Evolutionary conservation across 2,329 filamentous ascomycete genomes (phyloP), one percentile per base, ranked within the genome.

Genomic region (Ceratocystis destructans): DNA sequence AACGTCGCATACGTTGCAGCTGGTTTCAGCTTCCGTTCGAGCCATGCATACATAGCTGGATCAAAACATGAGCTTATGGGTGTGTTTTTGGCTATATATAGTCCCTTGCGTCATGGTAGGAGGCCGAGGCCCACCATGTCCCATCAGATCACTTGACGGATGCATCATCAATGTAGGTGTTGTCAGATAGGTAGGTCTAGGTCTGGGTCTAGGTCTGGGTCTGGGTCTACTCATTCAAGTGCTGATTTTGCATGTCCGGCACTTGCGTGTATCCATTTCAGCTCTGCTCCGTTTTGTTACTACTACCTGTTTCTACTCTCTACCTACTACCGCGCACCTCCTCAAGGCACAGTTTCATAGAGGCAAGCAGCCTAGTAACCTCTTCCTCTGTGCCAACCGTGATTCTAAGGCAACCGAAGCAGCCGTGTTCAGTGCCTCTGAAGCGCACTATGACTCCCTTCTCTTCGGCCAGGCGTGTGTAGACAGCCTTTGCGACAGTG

Each of bases 381-480:
- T 99, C 94, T 1, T 83, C 77, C 74, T 95, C 89, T 0, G 93
- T 97, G 17, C 94, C 94, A 12, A 99, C 85, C 0, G 94, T 99
- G 70, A 97, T 90, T 66, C 94, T 83, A 74, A 99, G 76, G 72
- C 93, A 96, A 0, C 93, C 94, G 53, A 87, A 75, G 74, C 94
- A 99, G 3, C 92, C 93, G 70, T 88, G 80, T 79, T 99, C 94
- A 77, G 92, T 95, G 61, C 94, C 94, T 71, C 94, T 82, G 76
- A 97, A 99, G 65, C 94, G 81, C 3, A 97, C 93, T 5, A 99
- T 92, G 0, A 99, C 93, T 0, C 93, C 91, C 73, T 85, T 87
- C 50, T 85, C 83, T 79, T 96, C 90, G 0, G 94, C 94, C 71
- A 99, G 80, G 37, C 79, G 80, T 77, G 95, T 86, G 75, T 99